Base-by-base conservation (phyloP, 805 yeast species). In the Wickerhamomyces queroliae region DNA sequence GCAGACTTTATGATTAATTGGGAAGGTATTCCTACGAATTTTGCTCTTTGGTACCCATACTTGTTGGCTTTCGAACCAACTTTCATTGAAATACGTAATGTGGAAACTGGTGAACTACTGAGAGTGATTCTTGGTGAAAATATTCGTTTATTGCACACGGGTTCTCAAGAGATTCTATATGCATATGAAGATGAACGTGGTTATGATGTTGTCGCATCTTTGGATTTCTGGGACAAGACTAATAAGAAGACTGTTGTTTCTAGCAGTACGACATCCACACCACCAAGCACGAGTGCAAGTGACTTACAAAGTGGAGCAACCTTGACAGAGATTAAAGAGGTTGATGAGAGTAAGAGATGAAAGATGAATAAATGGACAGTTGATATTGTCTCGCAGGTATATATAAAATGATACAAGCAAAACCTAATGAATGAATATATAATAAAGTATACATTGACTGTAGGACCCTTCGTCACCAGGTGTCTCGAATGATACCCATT, bases 21-120 rank as follows among this genome's bases (percentile, higher is more conserved):
- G 99, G 98, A 93, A 64, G 97, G 98, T 27, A 76, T 80, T 37
- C 98, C 99, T 6, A 93, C 84, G 55, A 79, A 82, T 45, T 88
- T 93, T 60, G 95, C 97, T 15, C 70, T 93, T 34, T 88, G 95
- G 75, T 91, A 90, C 64, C 99, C 99, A 4, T 91, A 89, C 56
- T 68, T 93, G 39, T 65, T 93, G 37, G 93, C 96, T 5, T 93
- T 93, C 64, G 98, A 91, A 57, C 76, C 81, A 16, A 83, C 78
- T 42, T 89, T 93, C 52, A 87, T 93, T 58, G 99, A 93, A 64
- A 84, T 93, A 35, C 74, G 99, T 43, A 88, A 89, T 50, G 88
- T 90, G 55, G 95, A 89, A 50, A 78, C 86, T 15, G 89, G 93
- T 4, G 95, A 83, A 48, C 66, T 93, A 43, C 73, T 90, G 28